Conservation (phyloP, 2,329 filamentous ascomycete species). For the Pezicula neosporulosa region DNA sequence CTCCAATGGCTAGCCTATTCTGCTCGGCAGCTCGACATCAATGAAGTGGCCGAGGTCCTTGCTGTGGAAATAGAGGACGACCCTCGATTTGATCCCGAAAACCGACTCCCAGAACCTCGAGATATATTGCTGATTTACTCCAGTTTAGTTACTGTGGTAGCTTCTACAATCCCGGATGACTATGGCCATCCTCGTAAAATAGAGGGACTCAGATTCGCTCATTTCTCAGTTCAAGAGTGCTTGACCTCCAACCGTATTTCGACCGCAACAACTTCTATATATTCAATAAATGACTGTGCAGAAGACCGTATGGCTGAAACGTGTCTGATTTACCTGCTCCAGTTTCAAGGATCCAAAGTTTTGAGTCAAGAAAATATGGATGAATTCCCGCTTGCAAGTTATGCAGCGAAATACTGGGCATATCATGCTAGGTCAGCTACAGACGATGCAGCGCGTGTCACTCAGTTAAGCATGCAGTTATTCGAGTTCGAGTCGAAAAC, state of each 20-base stretch:
- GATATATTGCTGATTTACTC: conserved; percentile 23
- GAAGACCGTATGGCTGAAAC: conserved; percentile 12
- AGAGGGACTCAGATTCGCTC: conserved; percentile 14
- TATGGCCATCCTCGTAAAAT: neutral
- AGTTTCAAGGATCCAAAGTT: conserved; percentile 3
- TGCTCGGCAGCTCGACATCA: conserved; percentile 20
- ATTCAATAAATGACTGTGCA: conserved; percentile 5
- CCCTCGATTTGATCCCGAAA: conserved; percentile 20
- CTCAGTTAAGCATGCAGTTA: conserved; percentile 1
- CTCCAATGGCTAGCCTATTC: conserved; percentile 26
- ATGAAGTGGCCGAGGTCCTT: conserved; percentile 26
- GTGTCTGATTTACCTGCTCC: conserved; percentile 23
- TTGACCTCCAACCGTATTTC: conserved; percentile 19
- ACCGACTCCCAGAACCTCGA: conserved; percentile 21
- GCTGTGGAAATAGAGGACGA: conserved; percentile 19
- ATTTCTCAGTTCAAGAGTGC: conserved; percentile 29
- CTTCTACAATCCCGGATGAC: neutral
- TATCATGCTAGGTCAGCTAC: conserved; percentile 9
- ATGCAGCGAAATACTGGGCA: conserved; percentile 20
- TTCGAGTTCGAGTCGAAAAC: too few relatives aligned
- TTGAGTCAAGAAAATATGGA: neutral
- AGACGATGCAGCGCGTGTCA: conserved; percentile 3
- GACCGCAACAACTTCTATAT: neutral
- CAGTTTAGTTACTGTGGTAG: conserved; percentile 20
- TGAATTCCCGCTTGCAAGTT: conserved; percentile 15